Evolutionary conservation across 108 stramenopile genomes (phyloP).

Genomic region (Cyclotella choctawhatcheeana): DNA sequence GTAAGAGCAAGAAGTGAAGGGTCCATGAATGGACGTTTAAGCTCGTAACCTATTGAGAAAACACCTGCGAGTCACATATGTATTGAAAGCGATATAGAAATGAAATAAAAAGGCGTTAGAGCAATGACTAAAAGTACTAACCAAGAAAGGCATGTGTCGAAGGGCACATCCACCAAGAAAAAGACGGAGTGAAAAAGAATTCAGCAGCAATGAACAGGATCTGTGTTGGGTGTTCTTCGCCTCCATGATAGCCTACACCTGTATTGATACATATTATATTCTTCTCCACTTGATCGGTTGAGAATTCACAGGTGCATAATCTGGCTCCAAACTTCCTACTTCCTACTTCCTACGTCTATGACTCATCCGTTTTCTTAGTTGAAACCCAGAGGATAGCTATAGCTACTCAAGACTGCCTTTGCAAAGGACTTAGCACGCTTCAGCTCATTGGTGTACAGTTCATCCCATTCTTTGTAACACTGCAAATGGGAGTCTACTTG

Average conservation of each 20-base stretch:
- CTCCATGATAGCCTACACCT: constrained; percentile 44
- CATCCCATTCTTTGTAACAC: constrained; percentile 87
- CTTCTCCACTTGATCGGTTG: constrained; percentile 63
- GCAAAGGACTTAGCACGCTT: constrained; percentile 64
- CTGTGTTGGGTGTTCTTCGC: constrained; percentile 43
- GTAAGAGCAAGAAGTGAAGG: too few relatives aligned
- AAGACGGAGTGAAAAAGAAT: constrained; percentile 88
- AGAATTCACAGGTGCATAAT: constrained; percentile 71
- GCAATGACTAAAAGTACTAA: too few relatives aligned
- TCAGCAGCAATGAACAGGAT: constrained; percentile 90
- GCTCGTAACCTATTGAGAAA: too few relatives aligned
- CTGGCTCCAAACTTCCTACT: constrained; percentile 67
- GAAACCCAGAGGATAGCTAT: constrained; percentile 89
- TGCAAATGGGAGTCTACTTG: constrained; percentile 92
- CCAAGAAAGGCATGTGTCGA: constrained; percentile 90
- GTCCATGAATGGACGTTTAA: too few relatives aligned
- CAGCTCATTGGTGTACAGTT: constrained; percentile 68
- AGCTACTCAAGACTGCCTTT: constrained; percentile 74
- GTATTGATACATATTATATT: constrained; percentile 82
- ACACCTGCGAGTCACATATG: too few relatives aligned
- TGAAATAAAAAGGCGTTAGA: too few relatives aligned
- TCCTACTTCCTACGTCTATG: constrained; percentile 5
- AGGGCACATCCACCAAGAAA: constrained; percentile 87
- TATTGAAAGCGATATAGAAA: too few relatives aligned
- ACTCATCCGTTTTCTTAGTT: constrained; percentile 22